Evolutionary conservation across 23 red algal genomes (phyloP).

Genomic region (Gracilaria domingensis): DNA sequence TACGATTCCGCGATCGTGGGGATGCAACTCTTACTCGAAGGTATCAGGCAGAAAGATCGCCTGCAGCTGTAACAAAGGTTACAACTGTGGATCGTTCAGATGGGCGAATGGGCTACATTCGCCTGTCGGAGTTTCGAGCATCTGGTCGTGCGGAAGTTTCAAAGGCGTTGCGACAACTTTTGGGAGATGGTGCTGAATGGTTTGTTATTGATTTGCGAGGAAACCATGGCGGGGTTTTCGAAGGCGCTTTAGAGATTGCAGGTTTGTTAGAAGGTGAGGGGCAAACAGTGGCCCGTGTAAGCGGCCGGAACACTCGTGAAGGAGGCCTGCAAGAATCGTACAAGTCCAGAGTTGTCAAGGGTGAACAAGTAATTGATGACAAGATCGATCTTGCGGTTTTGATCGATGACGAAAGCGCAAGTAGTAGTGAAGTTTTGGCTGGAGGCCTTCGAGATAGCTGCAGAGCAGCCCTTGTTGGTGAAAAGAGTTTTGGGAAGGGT

Average conservation of each 20-base stretch:
- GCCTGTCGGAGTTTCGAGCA: conserved; percentile 74
- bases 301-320: conserved; percentile 2
- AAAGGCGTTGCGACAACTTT: conserved; percentile 46
- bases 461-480: conserved; percentile 75
- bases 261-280: conserved; percentile 70
- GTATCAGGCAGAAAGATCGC: conserved; percentile 23
- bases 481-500: conserved; percentile 90
- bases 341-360: conserved; percentile 53
- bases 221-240: conserved; percentile 92
- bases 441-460: conserved; percentile 91
- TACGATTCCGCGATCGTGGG: conserved; percentile 44
- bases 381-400: conserved; percentile 81
- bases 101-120: conserved; percentile 71
- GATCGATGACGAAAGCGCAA: conserved; percentile 80
- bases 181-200: conserved; percentile 58
- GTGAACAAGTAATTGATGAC: conserved; percentile 14
- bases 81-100: conserved; percentile 26
- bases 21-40: conserved; percentile 40
- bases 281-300: conserved; percentile 39
- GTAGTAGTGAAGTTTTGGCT: conserved; percentile 88
- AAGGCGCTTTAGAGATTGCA: conserved; percentile 96
- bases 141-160: conserved; percentile 48
- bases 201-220: conserved; percentile 88
- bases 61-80: conserved; percentile 41
- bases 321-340: conserved; percentile 41